Conservation (phyloP, 208 protist species). For the Crithidia acanthocephali region DNA sequence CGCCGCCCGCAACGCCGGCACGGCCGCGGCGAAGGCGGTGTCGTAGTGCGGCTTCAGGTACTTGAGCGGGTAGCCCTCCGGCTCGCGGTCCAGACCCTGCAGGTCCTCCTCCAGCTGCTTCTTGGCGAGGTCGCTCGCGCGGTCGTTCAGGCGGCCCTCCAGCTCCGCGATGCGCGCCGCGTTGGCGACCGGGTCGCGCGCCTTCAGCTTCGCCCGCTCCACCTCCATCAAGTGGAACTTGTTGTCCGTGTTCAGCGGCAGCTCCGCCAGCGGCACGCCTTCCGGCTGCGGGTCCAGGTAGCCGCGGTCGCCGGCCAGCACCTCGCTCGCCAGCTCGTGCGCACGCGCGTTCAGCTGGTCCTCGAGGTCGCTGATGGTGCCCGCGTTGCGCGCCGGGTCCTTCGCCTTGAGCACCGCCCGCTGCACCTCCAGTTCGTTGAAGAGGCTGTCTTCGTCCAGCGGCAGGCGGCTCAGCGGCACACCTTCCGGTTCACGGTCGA, state of each 20-base stretch:
- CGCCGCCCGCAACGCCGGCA: constrained; percentile 47
- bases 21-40: constrained; percentile 42
- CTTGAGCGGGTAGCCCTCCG: constrained; percentile 58
- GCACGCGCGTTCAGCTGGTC: constrained; percentile 63
- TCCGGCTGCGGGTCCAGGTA: constrained; percentile 67
- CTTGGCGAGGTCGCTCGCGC: constrained; percentile 57
- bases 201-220: constrained; percentile 67
- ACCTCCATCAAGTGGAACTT: constrained; percentile 80
- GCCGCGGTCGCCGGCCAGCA: constrained; percentile 50
- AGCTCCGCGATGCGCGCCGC: constrained; percentile 50
- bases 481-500: constrained; percentile 73
- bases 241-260: constrained; percentile 62
- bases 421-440: constrained; percentile 68
- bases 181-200: constrained; percentile 41
- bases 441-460: constrained; percentile 64
- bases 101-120: constrained; percentile 73
- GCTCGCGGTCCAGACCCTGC: constrained; percentile 56
- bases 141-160: constrained; percentile 70
- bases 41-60: constrained; percentile 65
- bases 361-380: constrained; percentile 62
- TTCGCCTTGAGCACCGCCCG: constrained; percentile 55
- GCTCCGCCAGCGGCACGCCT: constrained; percentile 50
- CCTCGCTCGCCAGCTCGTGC: constrained; percentile 45
- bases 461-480: constrained; percentile 50
- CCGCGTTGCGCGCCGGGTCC: constrained; percentile 54